Evolutionary conservation across 139 green algal species (phyloP), one percentile per base, ranked within the genome.

Genomic region (Tetradesmus obliquus): DNA sequence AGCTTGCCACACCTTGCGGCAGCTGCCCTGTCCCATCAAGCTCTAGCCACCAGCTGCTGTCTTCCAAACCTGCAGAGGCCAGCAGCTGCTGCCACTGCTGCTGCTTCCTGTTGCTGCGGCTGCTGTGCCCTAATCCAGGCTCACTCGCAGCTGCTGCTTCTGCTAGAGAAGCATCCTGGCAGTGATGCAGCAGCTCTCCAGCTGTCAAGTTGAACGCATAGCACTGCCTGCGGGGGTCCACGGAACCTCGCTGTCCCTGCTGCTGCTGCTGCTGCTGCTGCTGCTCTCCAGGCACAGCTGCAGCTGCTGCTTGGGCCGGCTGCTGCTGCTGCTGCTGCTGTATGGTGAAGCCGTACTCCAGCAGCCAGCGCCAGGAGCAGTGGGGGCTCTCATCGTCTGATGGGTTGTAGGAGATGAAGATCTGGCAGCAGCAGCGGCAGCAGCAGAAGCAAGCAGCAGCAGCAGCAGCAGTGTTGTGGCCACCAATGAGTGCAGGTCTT

Each of bases 341-440:
- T 57, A 24, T 62, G n/a, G 74, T 82, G 74, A 82, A 89, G 71
- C 58, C 62, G 9, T 82, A 82, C n/a, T 89, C 85, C 66, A 89
- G 85, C 45, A 89, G 85, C 85, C 85, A 82, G 9, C 85, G 76
- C 85, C 85, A 89, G 15, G 85, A 89, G 45, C 85, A 89, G 54
- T 57, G 13, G 2, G 85, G 85, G 20, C 9, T 82, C 2, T 82
- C 85, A 82, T 81, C 85, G n/a, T 89, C 85, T 22, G 62, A 62
- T 22, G 85, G 62, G 85, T 89, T 89, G 32, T 89, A 89, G 13
- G 85, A 89, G 13, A 89, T 89, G 62, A 82, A 89, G 12, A 89
- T 45, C 85, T 89, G 85, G 51, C 51, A 62, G 51, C 51, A 62
- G 51, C 20, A 54, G 24, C 15, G 45, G 85, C 45, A 53, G 51